Base-by-base conservation (phyloP, 768 basidiomycete genomes). In the Tephrocybe sp. region DNA sequence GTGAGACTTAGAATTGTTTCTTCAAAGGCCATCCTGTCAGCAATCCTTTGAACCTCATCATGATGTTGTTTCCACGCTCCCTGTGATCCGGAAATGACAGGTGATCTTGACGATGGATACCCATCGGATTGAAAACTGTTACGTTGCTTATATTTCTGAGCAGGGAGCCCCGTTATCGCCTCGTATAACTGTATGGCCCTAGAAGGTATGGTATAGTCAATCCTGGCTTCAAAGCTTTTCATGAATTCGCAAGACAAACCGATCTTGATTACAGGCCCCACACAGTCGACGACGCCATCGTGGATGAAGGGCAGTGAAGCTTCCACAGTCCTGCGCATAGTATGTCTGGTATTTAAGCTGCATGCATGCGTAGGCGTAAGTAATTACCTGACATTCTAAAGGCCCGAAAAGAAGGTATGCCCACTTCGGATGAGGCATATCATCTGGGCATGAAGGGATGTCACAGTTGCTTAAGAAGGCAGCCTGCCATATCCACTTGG, bases 371-470 rank as follows among this genome's bases (percentile, higher is more conserved):
- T 12, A n/a, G 14, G 39, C 20, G 9, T 45, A 11, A 2, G 17
- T 33, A 26, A 32, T 14, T 32, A 46, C 45, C 45, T 46, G 19
- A 35, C 45, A 46, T 14, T 46, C 45, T 13, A 35, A 36, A 36
- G 30, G 26, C 11, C 49, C 49, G 36, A 50, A 50, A 12, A 50
- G 20, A 17, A 44, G 40, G n/a, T 50, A 33, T 11, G 20, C 33
- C 49, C 49, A 50, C 20, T 50, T 50, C 16, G 41, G 49, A 31
- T 50, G 42, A 12, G 43, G 43, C 42, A 51, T 51, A 32, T 44
- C 41, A 36, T 16, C 23, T 13, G 42, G 35, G 20, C 42, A 39
- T 13, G 43, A 30, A 20, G 42, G 49, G 1, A 45, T 31, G 17
- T 35, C 22, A 5, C 33, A 14, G 19, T 44, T 26, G 17, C 9